Conservation (phyloP, 345 rosid species). For the Geranium rotundifolium region DNA sequence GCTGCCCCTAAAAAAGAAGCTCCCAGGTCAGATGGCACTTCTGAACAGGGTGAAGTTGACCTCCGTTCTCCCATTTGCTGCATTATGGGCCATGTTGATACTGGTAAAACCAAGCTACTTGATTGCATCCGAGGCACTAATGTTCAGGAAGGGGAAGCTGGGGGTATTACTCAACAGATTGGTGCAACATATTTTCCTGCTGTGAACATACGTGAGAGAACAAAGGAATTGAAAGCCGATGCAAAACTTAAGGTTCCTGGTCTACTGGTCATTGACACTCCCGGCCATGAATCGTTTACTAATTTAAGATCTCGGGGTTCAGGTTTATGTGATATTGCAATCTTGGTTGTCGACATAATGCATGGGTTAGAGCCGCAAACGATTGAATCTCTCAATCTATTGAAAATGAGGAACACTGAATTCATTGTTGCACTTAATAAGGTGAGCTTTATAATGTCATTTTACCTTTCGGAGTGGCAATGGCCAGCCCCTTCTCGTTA, state of each 20-base stretch:
- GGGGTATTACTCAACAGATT: conserved; percentile 97
- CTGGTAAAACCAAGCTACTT: conserved; percentile 91
- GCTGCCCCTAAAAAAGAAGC: conserved; percentile 25
- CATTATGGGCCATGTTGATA: conserved; percentile 97
- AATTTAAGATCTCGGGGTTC: conserved; percentile 92
- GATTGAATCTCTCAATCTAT: conserved; percentile 79
- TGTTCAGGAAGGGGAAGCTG: conserved; percentile 99
- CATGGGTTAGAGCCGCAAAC: conserved; percentile 91
- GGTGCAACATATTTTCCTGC: conserved; percentile 98
- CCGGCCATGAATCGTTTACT: conserved; percentile 88
- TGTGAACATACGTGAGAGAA: conserved; percentile 84
- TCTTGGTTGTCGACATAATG: conserved; percentile 94
- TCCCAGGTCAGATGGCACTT: conserved; percentile 16
- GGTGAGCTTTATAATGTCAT: conserved; percentile 29
- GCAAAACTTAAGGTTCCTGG: conserved; percentile 93
- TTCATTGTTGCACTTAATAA: conserved; percentile 91
- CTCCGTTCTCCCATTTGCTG: conserved; percentile 95
- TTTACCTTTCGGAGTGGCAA: background rate
- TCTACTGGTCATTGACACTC: conserved; percentile 91
- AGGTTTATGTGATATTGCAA: conserved; percentile 89
- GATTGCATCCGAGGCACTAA: conserved; percentile 95
- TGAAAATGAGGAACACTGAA: conserved; percentile 73
- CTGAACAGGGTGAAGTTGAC: conserved; percentile 38
- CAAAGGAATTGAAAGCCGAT: conserved; percentile 85
- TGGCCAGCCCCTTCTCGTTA: background rate